Evolutionary conservation across 2,329 filamentous ascomycete genomes (phyloP), one percentile per base, ranked within the genome.

Genomic region (Talaromyces sp.): DNA sequence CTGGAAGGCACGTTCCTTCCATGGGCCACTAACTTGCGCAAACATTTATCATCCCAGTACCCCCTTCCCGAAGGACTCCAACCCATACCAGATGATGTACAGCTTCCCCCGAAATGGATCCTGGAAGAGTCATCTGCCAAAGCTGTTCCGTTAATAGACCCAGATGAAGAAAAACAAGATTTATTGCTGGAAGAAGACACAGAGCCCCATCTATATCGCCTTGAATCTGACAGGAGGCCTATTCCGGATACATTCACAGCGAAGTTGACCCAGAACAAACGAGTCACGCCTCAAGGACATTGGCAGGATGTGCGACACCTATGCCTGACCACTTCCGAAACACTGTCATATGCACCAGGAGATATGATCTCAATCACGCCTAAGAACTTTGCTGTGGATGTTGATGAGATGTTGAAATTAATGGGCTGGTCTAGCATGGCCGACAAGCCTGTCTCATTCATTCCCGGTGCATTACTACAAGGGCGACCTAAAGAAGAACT

Each of bases 231-330:
- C 67, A 72, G 83, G 3, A 81, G 92, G 1, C 84, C 88, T 0
- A 82, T 92, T 13, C 84, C 86, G 0, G 78, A 81, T 48, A 81
- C 84, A 2, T 80, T 87, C 68, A 77, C 75, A 0, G 90, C 88
- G 9, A 84, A 77, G 0, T 74, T 99, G 0, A 72, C 81, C 0
- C 75, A 78, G n/a, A 97, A 96, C 72, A 76, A 81, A 19, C 86
- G 93, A 16, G 76, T 96, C 6, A 99, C 95, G 0, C 88, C 93
- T 0, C 58, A 76, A 1, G 81, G 82, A 1, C 95, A 99, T 78
- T 97, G 92, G 89, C 95, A 99, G 80, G 95, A 99, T 79, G 94
- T 98, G 52, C 90, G 95, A 0, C 86, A 91, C 61, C 78, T 97
- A n/a, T 84, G 82, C 1, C 82, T 98, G 14, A 82, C 74, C 11